Base-by-base conservation (phyloP, 176 grass and related monocot genomes). In the Juncus effusus region DNA sequence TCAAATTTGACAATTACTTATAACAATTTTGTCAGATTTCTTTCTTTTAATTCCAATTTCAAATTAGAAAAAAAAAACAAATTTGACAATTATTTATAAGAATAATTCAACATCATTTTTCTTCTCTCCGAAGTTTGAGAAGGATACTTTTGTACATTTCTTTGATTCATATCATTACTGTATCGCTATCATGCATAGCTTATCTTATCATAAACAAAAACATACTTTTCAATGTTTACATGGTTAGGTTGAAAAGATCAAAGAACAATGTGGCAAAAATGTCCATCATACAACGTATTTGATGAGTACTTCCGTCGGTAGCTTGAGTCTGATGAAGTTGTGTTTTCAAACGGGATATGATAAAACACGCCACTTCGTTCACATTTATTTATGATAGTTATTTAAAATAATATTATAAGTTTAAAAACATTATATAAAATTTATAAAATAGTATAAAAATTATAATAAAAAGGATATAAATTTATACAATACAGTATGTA, bases 121-220 rank as follows among this genome's bases (percentile, higher is more conserved):
- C 11, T 16, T 13, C 13, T 54, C 40, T 54, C 10, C 10, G 8
- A 6, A 53, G 50, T 52, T 53, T 9, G 9, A 54, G 19, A 13
- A 9, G 15, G 0, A 51, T 49, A 19, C 12, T 52, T 8, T 1
- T 52, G 10, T n/a, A 67, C 52, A 53, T 67, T 69, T 13, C 10
- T 10, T 13, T 16, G 10, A 52, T 13, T 53, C 4, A 38, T 69
- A 38, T 54, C 37, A 1, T 6, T 4, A 14, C 6, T 19, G 59
- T 7, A 68, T 68, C 11, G 2, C 65, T 54, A 38, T 13, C 54
- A 40, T 52, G 51, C 11, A 69, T 49, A 55, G 19, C 65, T 42
- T 70, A 59, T 57, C 65, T 42, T 70, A 59, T 57, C 6, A 52
- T 16, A 36, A 72, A 45, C 68, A 41, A 59, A 59, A 56, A 42